A percentile compares a stretch with the other conserved stretches of the same genome.
These are phyloP conservation scores for Aethionema arabicum DNA, from an alignment of 345 rosid genomes.

Conservation along the genomic window DNA sequence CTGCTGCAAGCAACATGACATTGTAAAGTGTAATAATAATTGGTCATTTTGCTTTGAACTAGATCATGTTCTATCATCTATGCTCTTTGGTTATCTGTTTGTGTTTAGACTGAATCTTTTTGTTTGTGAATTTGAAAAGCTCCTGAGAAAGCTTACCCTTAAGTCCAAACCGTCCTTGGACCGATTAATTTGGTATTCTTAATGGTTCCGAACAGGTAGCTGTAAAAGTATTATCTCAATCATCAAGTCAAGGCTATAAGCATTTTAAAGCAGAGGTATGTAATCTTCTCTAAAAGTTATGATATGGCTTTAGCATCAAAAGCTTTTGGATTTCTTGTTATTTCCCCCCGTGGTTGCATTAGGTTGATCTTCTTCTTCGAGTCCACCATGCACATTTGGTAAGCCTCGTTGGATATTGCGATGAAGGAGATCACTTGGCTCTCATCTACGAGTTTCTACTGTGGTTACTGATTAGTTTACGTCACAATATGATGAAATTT, in stretches of 20 bases:
- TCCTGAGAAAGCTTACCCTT: no score
- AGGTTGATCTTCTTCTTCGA: conserved; percentile 45
- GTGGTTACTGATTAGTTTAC: background rate
- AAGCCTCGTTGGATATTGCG: conserved; percentile 45
- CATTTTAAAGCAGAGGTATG: conserved; percentile 43
- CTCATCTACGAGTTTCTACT: conserved; percentile 47
- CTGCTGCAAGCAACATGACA: no score
- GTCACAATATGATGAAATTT: background rate
- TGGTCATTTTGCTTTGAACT: no score
- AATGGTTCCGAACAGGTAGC: conserved; percentile 42
- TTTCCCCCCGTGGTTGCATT: background rate
- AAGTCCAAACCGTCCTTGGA: no score
- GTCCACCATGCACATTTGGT: conserved; percentile 49
- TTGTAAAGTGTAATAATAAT: no score
- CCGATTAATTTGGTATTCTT: no score
- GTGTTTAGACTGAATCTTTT: no score
- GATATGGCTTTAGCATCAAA: background rate
- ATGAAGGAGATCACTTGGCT: no score
- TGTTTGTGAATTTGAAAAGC: no score
- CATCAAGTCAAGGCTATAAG: conserved; percentile 40
- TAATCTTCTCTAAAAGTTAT: background rate
- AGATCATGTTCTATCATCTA: no score
- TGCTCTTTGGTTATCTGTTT: no score
- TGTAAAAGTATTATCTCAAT: conserved; percentile 46
- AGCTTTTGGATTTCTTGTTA: background rate